A percentile compares a stretch with the other conserved stretches of the same genome.
Conservation (phyloP, 139 green algal genomes). For the Tetraselmis chui region DNA sequence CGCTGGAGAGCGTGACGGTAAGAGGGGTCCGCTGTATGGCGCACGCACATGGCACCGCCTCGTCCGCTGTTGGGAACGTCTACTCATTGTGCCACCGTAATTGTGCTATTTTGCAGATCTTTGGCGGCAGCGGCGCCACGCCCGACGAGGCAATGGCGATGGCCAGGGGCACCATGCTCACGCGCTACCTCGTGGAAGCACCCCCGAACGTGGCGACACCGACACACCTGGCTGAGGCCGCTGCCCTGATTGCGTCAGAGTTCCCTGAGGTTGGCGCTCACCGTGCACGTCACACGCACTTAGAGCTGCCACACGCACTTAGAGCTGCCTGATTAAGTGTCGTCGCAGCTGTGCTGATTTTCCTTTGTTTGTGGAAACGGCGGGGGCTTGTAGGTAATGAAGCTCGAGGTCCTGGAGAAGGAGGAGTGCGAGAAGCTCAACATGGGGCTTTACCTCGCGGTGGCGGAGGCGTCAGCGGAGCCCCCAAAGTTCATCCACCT, state of each 20-base stretch:
- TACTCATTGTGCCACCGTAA: no score
- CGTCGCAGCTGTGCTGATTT: no score
- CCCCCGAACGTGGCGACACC: slow-evolving; percentile 93
- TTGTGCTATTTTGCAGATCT: no score
- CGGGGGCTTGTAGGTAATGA: no score
- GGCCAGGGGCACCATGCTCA: slow-evolving; percentile 9
- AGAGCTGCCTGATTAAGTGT: no score
- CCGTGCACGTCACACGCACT: no score
- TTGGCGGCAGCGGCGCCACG: background rate
- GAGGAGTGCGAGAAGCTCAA: slow-evolving; percentile 78
- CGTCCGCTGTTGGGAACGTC: no score
- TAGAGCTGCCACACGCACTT: no score
- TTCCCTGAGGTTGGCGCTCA: slow-evolving; percentile 40
- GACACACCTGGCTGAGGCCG: slow-evolving; percentile 67
- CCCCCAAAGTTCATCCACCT: slow-evolving; percentile 97
- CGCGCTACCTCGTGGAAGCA: slow-evolving; percentile 85
- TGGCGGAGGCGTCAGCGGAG: slow-evolving; percentile 70
- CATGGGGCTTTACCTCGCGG: slow-evolving; percentile 93
- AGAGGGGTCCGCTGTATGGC: no score
- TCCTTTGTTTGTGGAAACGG: no score
- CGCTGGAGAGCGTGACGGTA: slow-evolving; percentile 43
- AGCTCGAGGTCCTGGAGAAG: slow-evolving; percentile 75
- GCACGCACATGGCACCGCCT: no score
- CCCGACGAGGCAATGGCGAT: slow-evolving; percentile 16
- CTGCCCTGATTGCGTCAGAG: slow-evolving; percentile 42